Base-by-base conservation (phyloP, 345 rosid genomes). In the Aethionema arabicum region DNA sequence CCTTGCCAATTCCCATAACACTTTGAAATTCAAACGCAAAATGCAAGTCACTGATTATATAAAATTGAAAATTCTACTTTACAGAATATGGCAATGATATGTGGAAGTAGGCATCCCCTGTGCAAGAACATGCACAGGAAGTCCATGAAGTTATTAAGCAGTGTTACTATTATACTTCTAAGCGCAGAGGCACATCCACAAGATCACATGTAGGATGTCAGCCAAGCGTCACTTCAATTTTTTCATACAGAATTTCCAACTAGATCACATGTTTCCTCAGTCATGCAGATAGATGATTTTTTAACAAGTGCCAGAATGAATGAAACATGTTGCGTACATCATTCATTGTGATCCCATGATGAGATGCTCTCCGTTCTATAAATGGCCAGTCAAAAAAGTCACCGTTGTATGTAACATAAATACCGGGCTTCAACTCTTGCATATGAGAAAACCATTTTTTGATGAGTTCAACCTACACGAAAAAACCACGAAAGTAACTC, bases 301-400 rank as follows among this genome's bases (percentile, higher is more conserved):
- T 52, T 8, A 29, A 36, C 43, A 50, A 21, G 27, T 30, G 15
- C 41, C n/a, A 36, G 57, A 48, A 12, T 16, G 14, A 70, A 4
- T 55, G 15, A 39, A 63, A 61, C 5, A 37, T 35, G 54, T 9
- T 49, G 69, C 86, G 38, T 83, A 92, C 96, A 76, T 85, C 81
- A 72, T 81, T 81, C 98, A 92, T 87, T 72, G 78, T 83, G 53
- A 87, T 45, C 54, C 86, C 96, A 67, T 92, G 95, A 80, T 81
- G 70, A n/a, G 95, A 79, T 70, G 98, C 97, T 80, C 98, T 85
- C 48, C 67, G 83, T 79, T 92, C 98, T 73, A 92, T 51, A 79
- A 92, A 92, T 43, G 98, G 98, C 98, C 98, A 92, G 70, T 92
- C 98, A 68, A 92, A 92, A 64, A 60, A 89, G 74, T 92, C 98